Evolutionary conservation across 805 yeast species (phyloP).

Genomic region (Pichia exigua): DNA sequence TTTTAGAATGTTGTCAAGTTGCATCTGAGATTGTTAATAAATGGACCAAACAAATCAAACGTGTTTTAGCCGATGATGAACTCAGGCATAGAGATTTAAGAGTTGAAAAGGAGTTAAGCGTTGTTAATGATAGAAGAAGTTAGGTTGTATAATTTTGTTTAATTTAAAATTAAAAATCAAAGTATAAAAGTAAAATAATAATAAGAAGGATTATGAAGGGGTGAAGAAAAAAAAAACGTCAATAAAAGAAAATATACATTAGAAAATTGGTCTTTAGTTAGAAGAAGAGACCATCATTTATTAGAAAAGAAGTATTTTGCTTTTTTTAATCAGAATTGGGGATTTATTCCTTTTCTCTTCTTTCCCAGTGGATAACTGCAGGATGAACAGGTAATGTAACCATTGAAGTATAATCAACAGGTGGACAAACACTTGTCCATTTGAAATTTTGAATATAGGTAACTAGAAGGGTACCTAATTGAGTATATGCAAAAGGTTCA

Average conservation of each 20-base stretch:
- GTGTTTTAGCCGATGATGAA: constrained; percentile 48
- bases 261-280: neutral
- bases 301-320: neutral
- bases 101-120: constrained; percentile 23
- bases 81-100: constrained; percentile 15
- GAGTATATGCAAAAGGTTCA: constrained; percentile 94
- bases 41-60: constrained; percentile 57
- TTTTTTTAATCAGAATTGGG: neutral
- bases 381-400: constrained; percentile 84
- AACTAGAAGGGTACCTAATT: constrained; percentile 77
- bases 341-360: constrained; percentile 33
- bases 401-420: constrained; percentile 80
- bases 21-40: constrained; percentile 58
- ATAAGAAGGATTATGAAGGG: neutral
- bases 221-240: neutral
- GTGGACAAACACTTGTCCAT: constrained; percentile 67
- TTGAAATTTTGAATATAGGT: constrained; percentile 67
- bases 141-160: neutral
- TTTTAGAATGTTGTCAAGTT: constrained; percentile 60
- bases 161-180: neutral
- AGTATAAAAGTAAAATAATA: neutral
- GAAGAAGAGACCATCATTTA: neutral
- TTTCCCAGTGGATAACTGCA: constrained; percentile 64
- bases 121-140: constrained; percentile 24
- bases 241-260: neutral